These are phyloP conservation scores for Candida hispaniensis DNA, from an alignment of 805 yeast species.

Conservation along the genomic window DNA sequence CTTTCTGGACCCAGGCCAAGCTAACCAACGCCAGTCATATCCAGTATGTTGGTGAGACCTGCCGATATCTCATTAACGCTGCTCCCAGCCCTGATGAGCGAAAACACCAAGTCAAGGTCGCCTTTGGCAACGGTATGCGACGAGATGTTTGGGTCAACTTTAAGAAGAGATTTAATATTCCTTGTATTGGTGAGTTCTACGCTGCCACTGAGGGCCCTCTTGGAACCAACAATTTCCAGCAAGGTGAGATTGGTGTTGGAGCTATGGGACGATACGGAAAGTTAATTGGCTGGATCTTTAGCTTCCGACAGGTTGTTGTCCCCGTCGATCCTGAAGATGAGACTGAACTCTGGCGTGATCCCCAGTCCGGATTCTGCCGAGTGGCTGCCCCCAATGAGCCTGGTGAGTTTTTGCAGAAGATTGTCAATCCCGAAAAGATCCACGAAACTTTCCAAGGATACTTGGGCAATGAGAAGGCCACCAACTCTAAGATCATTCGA, in stretches of 20 bases:
- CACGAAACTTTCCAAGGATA: conserved; percentile 82
- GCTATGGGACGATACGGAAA: conserved; percentile 74
- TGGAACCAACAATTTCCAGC: conserved; percentile 72
- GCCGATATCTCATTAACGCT: conserved; percentile 68
- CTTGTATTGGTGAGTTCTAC: conserved; percentile 78
- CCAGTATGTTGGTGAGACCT: conserved; percentile 92
- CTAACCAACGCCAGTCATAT: conserved; percentile 63
- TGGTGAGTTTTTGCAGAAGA: conserved; percentile 78
- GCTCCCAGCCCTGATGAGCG: conserved; percentile 51
- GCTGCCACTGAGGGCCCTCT: conserved; percentile 90
- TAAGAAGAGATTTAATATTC: conserved; percentile 63
- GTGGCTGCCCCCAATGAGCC: conserved; percentile 51
- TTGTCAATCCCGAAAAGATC: conserved; percentile 50
- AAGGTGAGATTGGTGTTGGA: conserved; percentile 72
- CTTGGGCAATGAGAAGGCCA: conserved; percentile 66
- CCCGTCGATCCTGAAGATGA: conserved; percentile 76
- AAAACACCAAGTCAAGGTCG: conserved; percentile 50
- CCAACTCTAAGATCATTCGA: conserved; percentile 60
- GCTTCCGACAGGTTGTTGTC: conserved; percentile 41
- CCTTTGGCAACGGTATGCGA: conserved; percentile 86
- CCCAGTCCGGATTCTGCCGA: conserved; percentile 50
- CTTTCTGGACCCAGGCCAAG: conserved; percentile 84
- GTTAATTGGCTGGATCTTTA: conserved; percentile 34
- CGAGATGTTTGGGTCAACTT: conserved; percentile 80
- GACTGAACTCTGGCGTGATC: conserved; percentile 56